Percentiles rank a stretch among this genome's conserved stretches.
Evolutionary conservation across 148 eudicot species (phyloP).

Genomic region (Chenopodium quinoa): DNA sequence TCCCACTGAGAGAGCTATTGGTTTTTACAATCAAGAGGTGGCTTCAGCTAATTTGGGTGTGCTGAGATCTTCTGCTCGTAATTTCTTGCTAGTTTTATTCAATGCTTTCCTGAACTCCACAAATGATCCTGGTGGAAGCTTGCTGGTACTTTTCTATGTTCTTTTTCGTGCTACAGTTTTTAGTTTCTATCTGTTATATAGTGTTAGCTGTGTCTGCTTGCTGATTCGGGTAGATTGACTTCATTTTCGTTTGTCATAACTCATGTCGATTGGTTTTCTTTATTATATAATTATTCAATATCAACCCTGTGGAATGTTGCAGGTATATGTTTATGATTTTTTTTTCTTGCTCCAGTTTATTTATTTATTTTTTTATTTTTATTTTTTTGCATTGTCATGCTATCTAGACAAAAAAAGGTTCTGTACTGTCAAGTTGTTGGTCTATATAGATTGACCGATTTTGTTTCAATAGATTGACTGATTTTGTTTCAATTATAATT

Average conservation of each 20-base stretch:
- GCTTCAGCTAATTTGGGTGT: constrained; percentile 62
- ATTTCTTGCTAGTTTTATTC: constrained; percentile 50
- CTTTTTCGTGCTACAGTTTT: not conserved
- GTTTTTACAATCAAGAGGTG: constrained; percentile 52
- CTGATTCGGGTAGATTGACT: not conserved
- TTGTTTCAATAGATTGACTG: too few relatives aligned
- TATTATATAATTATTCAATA: too few relatives aligned
- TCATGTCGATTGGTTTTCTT: not conserved
- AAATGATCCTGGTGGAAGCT: constrained; percentile 70
- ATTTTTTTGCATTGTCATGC: too few relatives aligned
- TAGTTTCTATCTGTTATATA: not conserved
- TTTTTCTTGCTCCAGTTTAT: too few relatives aligned
- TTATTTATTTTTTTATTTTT: too few relatives aligned
- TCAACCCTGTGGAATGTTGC: too few relatives aligned
- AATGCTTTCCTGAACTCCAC: constrained; percentile 55
- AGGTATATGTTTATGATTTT: too few relatives aligned
- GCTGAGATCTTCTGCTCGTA: constrained; percentile 64
- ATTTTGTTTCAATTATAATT: too few relatives aligned
- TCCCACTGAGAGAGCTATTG: constrained; percentile 57
- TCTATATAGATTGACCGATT: too few relatives aligned
- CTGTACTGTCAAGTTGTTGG: too few relatives aligned
- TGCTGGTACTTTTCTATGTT: constrained; percentile 52
- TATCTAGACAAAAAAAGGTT: too few relatives aligned
- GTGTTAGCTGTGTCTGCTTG: not conserved
- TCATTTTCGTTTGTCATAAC: not conserved